phyloP scores from a whole-genome alignment of 2,329 filamentous ascomycete species.

The Elsinoe fawcettii region DNA sequence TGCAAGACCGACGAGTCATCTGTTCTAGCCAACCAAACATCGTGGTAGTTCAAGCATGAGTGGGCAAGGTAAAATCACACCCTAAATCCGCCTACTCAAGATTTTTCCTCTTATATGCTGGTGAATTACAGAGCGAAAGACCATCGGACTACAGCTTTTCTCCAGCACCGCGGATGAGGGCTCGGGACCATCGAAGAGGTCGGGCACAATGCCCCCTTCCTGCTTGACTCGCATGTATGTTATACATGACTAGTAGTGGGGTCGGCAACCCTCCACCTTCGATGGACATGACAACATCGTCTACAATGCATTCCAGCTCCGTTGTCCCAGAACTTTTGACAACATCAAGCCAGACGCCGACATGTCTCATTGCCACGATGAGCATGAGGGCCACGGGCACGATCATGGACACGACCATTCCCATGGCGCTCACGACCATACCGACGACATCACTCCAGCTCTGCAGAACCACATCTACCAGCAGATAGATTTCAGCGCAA shows the following conservation, averaged over 20 bases:
- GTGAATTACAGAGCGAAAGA: too few species aligned
- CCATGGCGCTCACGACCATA: conserved; percentile 69
- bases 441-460: conserved; percentile 84
- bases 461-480: conserved; percentile 86
- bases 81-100: too few species aligned
- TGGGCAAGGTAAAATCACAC: too few species aligned
- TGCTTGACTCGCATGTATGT: neutral
- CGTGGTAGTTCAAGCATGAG: too few species aligned
- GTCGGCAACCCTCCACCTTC: neutral
- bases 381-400: conserved; percentile 36
- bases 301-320: neutral
- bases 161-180: too few species aligned
- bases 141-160: too few species aligned
- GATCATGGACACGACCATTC: conserved; percentile 46
- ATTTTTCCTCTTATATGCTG: too few species aligned
- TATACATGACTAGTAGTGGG: conserved; percentile 5
- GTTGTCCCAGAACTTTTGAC: too few species aligned
- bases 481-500: conserved; percentile 80
- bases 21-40: too few species aligned
- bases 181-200: too few species aligned
- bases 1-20: too few species aligned
- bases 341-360: neutral
- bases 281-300: neutral
- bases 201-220: neutral
- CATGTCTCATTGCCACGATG: conserved; percentile 44